Base-by-base conservation (phyloP, 176 grass and related monocot species). In the Chloris gayana region DNA sequence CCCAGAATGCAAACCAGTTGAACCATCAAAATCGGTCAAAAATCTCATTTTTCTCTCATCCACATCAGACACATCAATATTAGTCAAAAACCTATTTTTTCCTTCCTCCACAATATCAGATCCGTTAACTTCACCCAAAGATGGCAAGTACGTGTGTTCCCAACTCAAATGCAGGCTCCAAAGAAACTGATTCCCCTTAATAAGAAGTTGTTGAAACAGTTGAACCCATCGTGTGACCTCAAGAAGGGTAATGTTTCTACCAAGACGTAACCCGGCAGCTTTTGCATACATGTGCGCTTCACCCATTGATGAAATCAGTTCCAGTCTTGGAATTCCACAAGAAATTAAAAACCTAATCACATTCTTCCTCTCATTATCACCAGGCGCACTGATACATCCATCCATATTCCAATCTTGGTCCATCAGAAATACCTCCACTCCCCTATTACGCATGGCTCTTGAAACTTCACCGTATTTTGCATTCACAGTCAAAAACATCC, bases 131-230 rank as follows among this genome's bases (percentile, higher is more conserved):
- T 94, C 90, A 85, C 95, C 95, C 75, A 98, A 87, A 37, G 83
- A 91, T 65, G 92, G 92, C 73, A 98, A 67, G 85, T 94, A 98
- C 51, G 83, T 92, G 83, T 98, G 95, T 45, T 94, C 95, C 89
- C 89, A 98, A 85, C 95, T 98, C 73, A 98, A 84, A 84, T 98
- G 92, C 35, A 98, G 88, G 82, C 95, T 98, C 92, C 92, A 98
- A 90, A 88, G 70, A 68, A 91, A 82, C 61, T 81, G 80, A 56
- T 98, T 98, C 60, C 95, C 95, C 85, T 92, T 89, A 65, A 92
- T 32, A 62, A 98, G 67, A 78, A 98, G 88, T 67, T 94, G 87
- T 66, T 98, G 87, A 62, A 98, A 92, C 50, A 98, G 75, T 34
- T 94, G 92, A 82, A 91, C 90, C 95, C 95, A 98, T 46, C 88